Conservation (phyloP, 2,329 filamentous ascomycete genomes). For the Epichloe amarillans region DNA sequence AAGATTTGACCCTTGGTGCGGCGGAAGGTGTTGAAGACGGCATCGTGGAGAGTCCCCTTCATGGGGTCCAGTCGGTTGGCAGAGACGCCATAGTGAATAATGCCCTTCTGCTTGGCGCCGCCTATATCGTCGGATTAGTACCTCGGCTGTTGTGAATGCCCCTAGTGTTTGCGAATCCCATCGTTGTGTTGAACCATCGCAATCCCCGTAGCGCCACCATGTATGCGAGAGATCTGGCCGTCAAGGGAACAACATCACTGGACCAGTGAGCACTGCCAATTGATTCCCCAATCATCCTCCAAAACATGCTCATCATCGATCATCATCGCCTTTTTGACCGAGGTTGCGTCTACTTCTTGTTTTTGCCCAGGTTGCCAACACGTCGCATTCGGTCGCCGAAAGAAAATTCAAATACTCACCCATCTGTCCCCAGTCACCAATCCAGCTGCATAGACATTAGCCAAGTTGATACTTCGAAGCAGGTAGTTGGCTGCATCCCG, state of each 20-base stretch:
- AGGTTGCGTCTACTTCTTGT: background rate
- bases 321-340: background rate
- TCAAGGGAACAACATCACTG: background rate
- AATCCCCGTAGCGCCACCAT: no score
- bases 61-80: slow-evolving; percentile 83
- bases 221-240: background rate
- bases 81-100: slow-evolving; percentile 61
- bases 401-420: slow-evolving; percentile 40
- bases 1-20: slow-evolving; percentile 76
- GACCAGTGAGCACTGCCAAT: no score
- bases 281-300: background rate
- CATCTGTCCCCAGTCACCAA: slow-evolving; percentile 62
- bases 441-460: slow-evolving; percentile 40
- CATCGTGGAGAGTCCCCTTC: slow-evolving; percentile 62
- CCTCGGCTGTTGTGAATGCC: background rate
- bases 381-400: background rate
- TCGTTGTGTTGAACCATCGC: background rate
- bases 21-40: slow-evolving; percentile 92
- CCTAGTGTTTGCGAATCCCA: background rate
- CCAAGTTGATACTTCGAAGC: background rate
- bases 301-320: background rate
- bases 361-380: background rate
- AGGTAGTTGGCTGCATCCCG: background rate
- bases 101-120: slow-evolving; percentile 48
- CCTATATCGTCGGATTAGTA: slow-evolving; percentile 23